Base-by-base conservation (phyloP, 805 yeast species). In the Wickerhamiella spandovensis region DNA sequence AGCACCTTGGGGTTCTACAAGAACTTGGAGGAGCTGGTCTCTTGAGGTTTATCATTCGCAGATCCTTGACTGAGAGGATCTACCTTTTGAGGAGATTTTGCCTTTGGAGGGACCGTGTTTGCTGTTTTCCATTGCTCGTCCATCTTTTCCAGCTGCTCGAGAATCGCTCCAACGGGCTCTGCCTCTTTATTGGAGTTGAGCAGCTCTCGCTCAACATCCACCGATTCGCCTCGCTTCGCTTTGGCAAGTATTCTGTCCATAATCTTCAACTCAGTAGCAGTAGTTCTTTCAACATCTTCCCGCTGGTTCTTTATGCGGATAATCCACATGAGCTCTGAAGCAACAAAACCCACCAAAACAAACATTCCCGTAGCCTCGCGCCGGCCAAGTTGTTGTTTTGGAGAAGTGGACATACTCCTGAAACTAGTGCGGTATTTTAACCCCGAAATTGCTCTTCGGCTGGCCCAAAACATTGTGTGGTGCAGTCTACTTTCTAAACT, bases 281-380 rank as follows among this genome's bases (percentile, higher is more conserved):
- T 67, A 13, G 71, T 60, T 39, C 67, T 60, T 22, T 68, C 71
- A 56, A 74, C 54, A 21, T 69, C 73, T 6, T 68, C 68, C 25
- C 63, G 60, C 13, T 65, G 64, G 38, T 71, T 67, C 48, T 73
- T 69, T 28, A 67, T 62, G 38, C 70, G 68, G 48, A 72, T 71
- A 20, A 75, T 69, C 57, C 72, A 70, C 53, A 73, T 68, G 8
- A 76, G 64, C 56, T 74, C 69, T 0, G 78, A 71, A 1, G 77
- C 72, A 42, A 74, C 70, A 12, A 73, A 56, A 5, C 76, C 66
- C 2, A 74, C 61, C 22, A 73, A 67, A 10, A 72, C 46, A 5
- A 70, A 60, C 15, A 76, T 70, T 42, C 44, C 32, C 5, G 51
- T 38, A 39, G 43, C 24, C 20, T 39, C 43, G 3, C 24, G 43